Evolutionary conservation across 768 basidiomycete species (phyloP), one percentile per base, ranked within the genome.

Genomic region (Tylopilus sp.): DNA sequence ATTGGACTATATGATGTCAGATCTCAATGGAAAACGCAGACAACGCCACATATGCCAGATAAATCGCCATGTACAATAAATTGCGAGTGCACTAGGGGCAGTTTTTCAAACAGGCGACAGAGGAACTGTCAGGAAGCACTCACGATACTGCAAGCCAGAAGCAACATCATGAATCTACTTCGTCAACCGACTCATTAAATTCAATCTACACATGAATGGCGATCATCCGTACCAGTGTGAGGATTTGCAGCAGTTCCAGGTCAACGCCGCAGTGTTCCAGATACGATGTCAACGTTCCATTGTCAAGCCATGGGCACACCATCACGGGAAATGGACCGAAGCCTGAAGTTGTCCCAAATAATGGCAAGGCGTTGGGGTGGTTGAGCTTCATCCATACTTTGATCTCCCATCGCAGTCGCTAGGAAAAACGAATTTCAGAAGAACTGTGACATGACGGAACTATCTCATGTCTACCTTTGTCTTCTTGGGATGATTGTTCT

Each of bases 1-100:
- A 52, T 79, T 79, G 24, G 72, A 72, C 76, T 77, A 17, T 25
- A 38, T 13, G 40, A 6, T 19, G 12, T 9, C 19, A 19, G 13
- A 34, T 34, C 16, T 26, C 21, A 12, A 31, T 4, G 34, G 4
- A 5, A 6, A n/a, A n/a, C n/a, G n/a, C n/a, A n/a, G n/a, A n/a
- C n/a, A n/a, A n/a, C n/a, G n/a, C 19, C 16, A 30, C 62, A 14
- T 36, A 61, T 58, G 8, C 57, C 63, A 6, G 62, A 61, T 25
- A 64, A 42, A 13, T 64, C 55, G 0, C 63, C 60, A 24, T 64
- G 63, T 30, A 62, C 47, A 28, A 64, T 17, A 26, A 34, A 64
- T 11, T 16, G 26, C 4, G 61, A 58, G n/a, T 63, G 62, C 8
- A 64, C 62, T 58, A 41, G 37, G 6, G 25, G 28, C 6, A 30